Evolutionary conservation across 805 yeast species (phyloP).

Genomic region (Wickerhamomyces hampshirensis): DNA sequence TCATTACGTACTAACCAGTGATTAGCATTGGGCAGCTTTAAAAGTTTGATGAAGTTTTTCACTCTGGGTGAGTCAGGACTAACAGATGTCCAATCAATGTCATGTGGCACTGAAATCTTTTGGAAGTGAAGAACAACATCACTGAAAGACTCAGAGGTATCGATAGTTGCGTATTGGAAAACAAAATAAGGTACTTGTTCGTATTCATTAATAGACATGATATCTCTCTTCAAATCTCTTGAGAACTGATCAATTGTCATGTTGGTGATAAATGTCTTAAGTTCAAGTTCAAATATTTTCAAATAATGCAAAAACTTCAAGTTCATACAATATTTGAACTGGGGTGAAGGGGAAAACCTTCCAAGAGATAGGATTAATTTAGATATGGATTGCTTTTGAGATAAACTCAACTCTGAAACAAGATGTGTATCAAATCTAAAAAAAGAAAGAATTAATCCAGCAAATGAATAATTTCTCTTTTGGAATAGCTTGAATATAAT

Average conservation of each 20-base stretch:
- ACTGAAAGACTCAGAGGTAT: conserved; percentile 8
- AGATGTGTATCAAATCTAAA: conserved; percentile 8
- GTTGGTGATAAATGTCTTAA: conserved; percentile 18
- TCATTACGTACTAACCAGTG: conserved; percentile 13
- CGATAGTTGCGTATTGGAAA: conserved; percentile 8
- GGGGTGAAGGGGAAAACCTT: conserved; percentile 11
- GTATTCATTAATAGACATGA: conserved; percentile 2
- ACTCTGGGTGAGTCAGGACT: conserved; percentile 7
- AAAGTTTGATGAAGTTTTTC: conserved; percentile 7
- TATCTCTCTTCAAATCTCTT: conserved; percentile 3
- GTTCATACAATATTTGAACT: conserved; percentile 18
- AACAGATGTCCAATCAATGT: conserved; percentile 17
- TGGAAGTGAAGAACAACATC: conserved; percentile 3
- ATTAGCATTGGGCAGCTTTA: conserved; percentile 12
- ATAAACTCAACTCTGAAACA: conserved; percentile 1
- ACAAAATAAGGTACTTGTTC: conserved; percentile 14
- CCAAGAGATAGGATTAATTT: conserved; percentile 19
- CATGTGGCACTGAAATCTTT: background rate
- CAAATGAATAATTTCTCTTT: conserved; percentile 5
- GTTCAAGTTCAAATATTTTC: conserved; percentile 10
- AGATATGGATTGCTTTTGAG: conserved; percentile 12
- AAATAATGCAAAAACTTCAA: conserved; percentile 20
- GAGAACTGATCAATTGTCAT: conserved; percentile 7
- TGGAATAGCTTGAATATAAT: conserved; percentile 20
- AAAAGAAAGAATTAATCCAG: conserved; percentile 8